Percentiles rank a stretch among this genome's conserved stretches.
These are phyloP conservation scores for Camellia lanceoleosa DNA, from an alignment of 148 eudicot genomes.

Conservation along the genomic window DNA sequence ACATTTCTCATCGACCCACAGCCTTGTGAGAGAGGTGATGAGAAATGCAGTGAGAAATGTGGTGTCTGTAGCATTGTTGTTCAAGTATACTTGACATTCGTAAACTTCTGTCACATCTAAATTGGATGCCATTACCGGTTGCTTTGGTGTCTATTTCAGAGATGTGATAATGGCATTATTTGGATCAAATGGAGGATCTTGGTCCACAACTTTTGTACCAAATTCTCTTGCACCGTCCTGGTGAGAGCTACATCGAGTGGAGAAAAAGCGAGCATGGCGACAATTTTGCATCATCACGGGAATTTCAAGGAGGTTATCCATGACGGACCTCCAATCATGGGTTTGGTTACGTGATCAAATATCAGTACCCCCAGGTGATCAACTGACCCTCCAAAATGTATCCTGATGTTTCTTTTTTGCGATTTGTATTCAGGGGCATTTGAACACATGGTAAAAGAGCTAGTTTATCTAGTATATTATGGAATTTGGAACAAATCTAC, in stretches of 20 bases:
- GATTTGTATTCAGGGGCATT: background rate
- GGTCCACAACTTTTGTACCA: slow-evolving; percentile 55
- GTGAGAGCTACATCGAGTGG: slow-evolving; percentile 25
- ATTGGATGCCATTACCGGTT: background rate
- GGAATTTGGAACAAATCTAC: background rate
- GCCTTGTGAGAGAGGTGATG: no score
- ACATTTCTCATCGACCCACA: no score
- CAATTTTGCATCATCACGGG: slow-evolving; percentile 23
- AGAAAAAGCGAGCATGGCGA: slow-evolving; percentile 30
- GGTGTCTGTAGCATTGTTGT: background rate
- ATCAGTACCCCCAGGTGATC: slow-evolving; percentile 21
- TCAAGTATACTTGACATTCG: background rate
- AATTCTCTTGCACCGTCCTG: slow-evolving; percentile 32
- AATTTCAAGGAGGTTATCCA: slow-evolving; percentile 33
- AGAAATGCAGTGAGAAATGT: no score
- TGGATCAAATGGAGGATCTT: slow-evolving; percentile 85
- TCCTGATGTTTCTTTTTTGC: background rate
- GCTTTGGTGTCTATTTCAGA: slow-evolving; percentile 31
- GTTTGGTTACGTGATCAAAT: slow-evolving; percentile 28
- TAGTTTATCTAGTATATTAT: background rate
- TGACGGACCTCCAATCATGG: slow-evolving; percentile 25
- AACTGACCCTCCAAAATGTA: background rate
- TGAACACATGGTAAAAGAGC: background rate
- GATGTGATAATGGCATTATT: slow-evolving; percentile 73
- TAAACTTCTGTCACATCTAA: background rate